These are phyloP conservation scores for Pisolithus orientalis DNA, from an alignment of 768 basidiomycete genomes.

Conservation along the genomic window DNA sequence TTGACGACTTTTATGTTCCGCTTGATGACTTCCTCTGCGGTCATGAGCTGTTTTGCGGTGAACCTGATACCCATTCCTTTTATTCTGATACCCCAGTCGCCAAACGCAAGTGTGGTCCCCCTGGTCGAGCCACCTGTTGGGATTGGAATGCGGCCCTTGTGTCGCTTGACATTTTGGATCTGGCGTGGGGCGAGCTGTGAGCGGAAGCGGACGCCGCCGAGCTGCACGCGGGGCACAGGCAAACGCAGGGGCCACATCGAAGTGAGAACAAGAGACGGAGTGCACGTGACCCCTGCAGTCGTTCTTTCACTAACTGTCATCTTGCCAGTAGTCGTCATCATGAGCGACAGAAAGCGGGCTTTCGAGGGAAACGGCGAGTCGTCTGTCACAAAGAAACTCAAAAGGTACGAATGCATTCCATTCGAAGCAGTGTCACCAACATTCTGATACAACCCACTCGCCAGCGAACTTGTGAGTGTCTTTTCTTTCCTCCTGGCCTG, in stretches of 20 bases:
- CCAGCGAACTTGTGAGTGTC: slow-evolving; percentile 65
- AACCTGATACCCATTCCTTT: slow-evolving; percentile 76
- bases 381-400: slow-evolving; percentile 50
- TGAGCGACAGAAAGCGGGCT: slow-evolving; percentile 65
- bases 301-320: neutral
- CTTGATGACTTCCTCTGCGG: slow-evolving; percentile 83
- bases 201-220: slow-evolving; percentile 29
- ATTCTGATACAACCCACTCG: neutral
- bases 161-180: slow-evolving; percentile 80
- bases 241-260: too few species aligned
- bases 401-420: slow-evolving; percentile 42
- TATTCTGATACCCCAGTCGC: slow-evolving; percentile 89
- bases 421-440: slow-evolving; percentile 7
- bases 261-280: too few species aligned
- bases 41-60: slow-evolving; percentile 83
- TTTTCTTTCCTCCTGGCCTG: slow-evolving; percentile 24
- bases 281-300: too few species aligned
- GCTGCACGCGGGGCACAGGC: slow-evolving; percentile 2
- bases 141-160: slow-evolving; percentile 84
- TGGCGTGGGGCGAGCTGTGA: slow-evolving; percentile 75
- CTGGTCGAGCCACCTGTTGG: slow-evolving; percentile 87
- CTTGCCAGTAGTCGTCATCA: slow-evolving; percentile 22
- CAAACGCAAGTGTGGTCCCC: slow-evolving; percentile 88
- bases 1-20: slow-evolving; percentile 87
- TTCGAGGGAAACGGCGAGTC: slow-evolving; percentile 50